Base-by-base conservation (phyloP, 108 stramenopile genomes). In the Schizochytrium sp. region DNA sequence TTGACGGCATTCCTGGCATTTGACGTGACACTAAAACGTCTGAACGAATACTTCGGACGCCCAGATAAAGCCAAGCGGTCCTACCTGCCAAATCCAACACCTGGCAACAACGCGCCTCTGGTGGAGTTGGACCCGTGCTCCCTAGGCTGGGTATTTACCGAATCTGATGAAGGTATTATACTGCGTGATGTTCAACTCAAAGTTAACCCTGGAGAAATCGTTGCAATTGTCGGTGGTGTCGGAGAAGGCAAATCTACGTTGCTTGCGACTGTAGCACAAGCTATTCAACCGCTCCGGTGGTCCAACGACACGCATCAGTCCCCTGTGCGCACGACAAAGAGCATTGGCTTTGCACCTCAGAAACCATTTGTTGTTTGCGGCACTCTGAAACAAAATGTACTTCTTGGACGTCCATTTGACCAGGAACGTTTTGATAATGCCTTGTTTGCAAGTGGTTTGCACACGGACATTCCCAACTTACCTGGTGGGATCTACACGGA, bases 401-500 rank as follows among this genome's bases (percentile, higher is more conserved):
- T 87, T 8, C 57, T 87, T 8, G 87, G 87, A 10, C 87, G 87
- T 2, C 10, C 42, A n/a, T 56, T 88, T 15, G 88, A 91, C 53
- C 40, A 44, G 41, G 42, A 2, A 12, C 87, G 87, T n/a, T 90
- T 88, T 53, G 28, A 19, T 13, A 28, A 56, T 4, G 88, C 50
- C 7, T 46, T 92, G 2, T 8, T 53, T 5, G 72, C 50, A 15
- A 59, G 87, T 72, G 90, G 87, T 4, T 58, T 92, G 40, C 17
- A 72, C 3, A 17, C n/a, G 40, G 91, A 92, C 88, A 3, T 92
- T 40, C 58, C 53, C 46, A 13, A 28, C 13, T 50, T 90, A 56
- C 40, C 61, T 15, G 40, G 53, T 46, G 89, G 90, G 7, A 88
- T 89, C 57, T 38, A 72, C 42, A 91, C 92, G 46, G 92, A 91